Evolutionary conservation across 2,329 filamentous ascomycete genomes (phyloP).

Genomic region (Pseudopyrenochaeta lycopersici): DNA sequence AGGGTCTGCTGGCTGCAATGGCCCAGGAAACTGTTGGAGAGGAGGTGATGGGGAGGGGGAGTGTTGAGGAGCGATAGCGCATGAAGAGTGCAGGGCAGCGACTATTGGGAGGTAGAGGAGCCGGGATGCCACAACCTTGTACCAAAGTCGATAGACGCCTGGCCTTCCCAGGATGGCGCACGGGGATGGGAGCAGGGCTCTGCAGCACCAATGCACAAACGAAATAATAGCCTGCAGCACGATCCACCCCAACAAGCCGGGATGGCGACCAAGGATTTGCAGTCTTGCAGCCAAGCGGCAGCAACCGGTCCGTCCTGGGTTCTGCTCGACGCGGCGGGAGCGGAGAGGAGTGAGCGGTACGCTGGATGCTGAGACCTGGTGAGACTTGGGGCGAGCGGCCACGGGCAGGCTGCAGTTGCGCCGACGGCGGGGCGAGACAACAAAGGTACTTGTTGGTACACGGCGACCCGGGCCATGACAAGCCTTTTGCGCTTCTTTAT

Average conservation of each 20-base stretch:
- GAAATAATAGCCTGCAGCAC: conserved; percentile 35
- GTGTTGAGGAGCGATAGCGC: conserved; percentile 47
- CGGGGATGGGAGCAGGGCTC: conserved; percentile 15
- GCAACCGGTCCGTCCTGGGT: conserved; percentile 30
- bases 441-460: conserved; percentile 23
- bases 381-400: too few relatives aligned
- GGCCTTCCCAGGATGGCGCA: conserved; percentile 28
- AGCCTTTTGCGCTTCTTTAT: conserved; percentile 27
- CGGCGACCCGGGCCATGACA: conserved; percentile 3
- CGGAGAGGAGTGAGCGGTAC: conserved; percentile 16
- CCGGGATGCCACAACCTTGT: conserved; percentile 35
- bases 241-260: conserved; percentile 45
- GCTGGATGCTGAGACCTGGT: conserved; percentile 9
- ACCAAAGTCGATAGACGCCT: conserved; percentile 34
- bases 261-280: conserved; percentile 39
- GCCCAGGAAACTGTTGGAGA: conserved; percentile 40
- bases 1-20: conserved; percentile 44
- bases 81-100: conserved; percentile 39
- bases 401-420: conserved; percentile 2
- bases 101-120: conserved; percentile 40
- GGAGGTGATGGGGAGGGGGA: conserved; percentile 27
- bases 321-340: conserved; percentile 12
- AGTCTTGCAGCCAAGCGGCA: conserved; percentile 37
- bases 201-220: conserved; percentile 39
- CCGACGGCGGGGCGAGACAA: conserved; percentile 18